Conservation (phyloP, 306 rosid species). For the Gillenia trifoliata region DNA sequence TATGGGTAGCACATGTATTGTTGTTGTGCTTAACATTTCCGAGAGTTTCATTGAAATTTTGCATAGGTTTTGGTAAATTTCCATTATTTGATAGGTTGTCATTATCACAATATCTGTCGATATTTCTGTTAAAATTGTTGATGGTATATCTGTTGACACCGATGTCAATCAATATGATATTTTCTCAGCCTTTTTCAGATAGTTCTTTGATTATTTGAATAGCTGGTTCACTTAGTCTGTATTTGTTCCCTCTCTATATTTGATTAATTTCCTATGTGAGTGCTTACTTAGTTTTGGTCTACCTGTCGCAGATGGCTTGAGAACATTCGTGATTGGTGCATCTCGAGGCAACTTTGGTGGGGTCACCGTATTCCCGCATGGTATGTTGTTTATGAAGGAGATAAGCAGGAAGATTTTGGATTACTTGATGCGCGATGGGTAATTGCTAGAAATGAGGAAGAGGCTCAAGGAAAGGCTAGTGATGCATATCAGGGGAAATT, state of each 20-base stretch:
- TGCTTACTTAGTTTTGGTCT: constrained; percentile 2
- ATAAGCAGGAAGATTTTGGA: constrained; percentile 59
- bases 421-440: constrained; percentile 67
- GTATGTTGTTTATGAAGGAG: constrained; percentile 73
- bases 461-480: constrained; percentile 63
- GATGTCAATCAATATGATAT: too few relatives aligned
- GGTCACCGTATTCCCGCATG: constrained; percentile 96
- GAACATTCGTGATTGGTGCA: constrained; percentile 88
- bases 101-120: too few relatives aligned
- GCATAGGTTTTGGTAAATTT: too few relatives aligned
- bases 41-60: too few relatives aligned
- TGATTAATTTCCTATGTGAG: neutral
- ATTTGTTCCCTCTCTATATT: neutral
- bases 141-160: too few relatives aligned
- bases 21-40: too few relatives aligned
- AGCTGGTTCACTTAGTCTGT: too few relatives aligned
- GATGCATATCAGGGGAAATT: constrained; percentile 53
- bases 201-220: neutral
- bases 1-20: too few relatives aligned
- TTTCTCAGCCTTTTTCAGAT: neutral
- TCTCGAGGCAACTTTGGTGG: constrained; percentile 98
- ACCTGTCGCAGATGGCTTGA: constrained; percentile 76
- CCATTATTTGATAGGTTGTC: too few relatives aligned
- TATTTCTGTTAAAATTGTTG: too few relatives aligned
- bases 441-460: constrained; percentile 69